Percentiles rank a stretch among this genome's conserved stretches.
Evolutionary conservation across 164 flowering plant genomes (phyloP).

Genomic region (Magnolia sinica): DNA sequence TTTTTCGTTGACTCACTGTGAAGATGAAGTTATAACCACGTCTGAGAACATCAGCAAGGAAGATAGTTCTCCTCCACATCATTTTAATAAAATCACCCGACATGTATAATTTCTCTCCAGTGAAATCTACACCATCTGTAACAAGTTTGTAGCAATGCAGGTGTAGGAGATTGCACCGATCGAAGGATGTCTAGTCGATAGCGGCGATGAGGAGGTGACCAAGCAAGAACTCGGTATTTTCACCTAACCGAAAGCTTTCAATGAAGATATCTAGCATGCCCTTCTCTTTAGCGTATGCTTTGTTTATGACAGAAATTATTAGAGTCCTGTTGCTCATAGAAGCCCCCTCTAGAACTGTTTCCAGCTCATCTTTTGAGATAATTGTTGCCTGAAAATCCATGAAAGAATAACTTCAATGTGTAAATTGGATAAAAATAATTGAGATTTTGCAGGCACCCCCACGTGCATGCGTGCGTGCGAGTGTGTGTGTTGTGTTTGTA

Average conservation of each 20-base stretch:
- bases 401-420: neutral
- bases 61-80: constrained; percentile 82
- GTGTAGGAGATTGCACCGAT: constrained; percentile 46
- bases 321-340: constrained; percentile 51
- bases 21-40: constrained; percentile 72
- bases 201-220: constrained; percentile 58
- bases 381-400: neutral
- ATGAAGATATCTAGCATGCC: constrained; percentile 67
- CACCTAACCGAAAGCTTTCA: constrained; percentile 67
- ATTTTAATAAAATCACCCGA: constrained; percentile 60
- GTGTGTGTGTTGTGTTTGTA: too few species aligned
- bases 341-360: constrained; percentile 34
- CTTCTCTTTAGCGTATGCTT: constrained; percentile 52
- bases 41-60: constrained; percentile 53
- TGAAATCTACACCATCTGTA: constrained; percentile 54
- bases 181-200: constrained; percentile 51
- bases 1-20: constrained; percentile 48
- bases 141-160: constrained; percentile 55
- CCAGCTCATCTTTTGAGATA: constrained; percentile 33
- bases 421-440: neutral
- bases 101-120: constrained; percentile 68
- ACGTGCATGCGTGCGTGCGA: too few species aligned
- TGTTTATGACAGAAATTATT: constrained; percentile 60
- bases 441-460: neutral
- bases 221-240: constrained; percentile 42